A percentile compares a stretch with the other conserved stretches of the same genome.
phyloP scores from a whole-genome alignment of 192 early-diverging fungal genomes.

The Gaertneriomyces semiglobifer region DNA sequence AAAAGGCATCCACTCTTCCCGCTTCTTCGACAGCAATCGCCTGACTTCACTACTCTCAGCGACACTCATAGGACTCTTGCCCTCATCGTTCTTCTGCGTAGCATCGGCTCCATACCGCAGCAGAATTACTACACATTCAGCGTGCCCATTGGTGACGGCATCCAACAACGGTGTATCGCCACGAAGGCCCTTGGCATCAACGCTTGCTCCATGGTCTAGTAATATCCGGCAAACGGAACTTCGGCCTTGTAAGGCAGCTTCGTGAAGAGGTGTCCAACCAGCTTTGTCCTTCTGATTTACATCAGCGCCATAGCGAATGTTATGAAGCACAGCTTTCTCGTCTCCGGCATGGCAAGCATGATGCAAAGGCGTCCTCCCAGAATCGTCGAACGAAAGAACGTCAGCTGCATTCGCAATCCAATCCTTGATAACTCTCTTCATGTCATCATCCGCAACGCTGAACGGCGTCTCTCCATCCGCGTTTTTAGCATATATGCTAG shows the following conservation, averaged over 20 bases:
- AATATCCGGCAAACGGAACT: conserved; percentile 32
- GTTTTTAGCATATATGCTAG: conserved; percentile 39
- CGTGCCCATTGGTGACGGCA: conserved; percentile 33
- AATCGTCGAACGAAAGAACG: conserved; percentile 33
- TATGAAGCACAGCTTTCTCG: conserved; percentile 24
- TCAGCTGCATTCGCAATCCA: conserved; percentile 42
- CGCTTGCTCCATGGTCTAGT: conserved; percentile 44
- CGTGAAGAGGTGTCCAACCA: conserved; percentile 52
- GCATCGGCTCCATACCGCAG: conserved; percentile 48
- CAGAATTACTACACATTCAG: conserved; percentile 28
- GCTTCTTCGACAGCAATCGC: conserved; percentile 23
- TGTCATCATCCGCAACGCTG: conserved; percentile 36
- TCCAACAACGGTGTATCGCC: conserved; percentile 46
- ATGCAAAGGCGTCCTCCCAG: conserved; percentile 47
- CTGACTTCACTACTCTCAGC: not conserved
- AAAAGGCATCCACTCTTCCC: conserved; percentile 19
- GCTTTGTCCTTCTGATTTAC: conserved; percentile 39
- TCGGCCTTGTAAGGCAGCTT: conserved; percentile 40
- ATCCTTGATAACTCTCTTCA: conserved; percentile 33
- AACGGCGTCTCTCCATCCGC: conserved; percentile 44
- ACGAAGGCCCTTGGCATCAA: conserved; percentile 32
- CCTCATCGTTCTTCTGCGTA: conserved; percentile 15
- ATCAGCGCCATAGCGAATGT: conserved; percentile 47
- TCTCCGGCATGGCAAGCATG: conserved; percentile 33
- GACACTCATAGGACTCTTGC: conserved; percentile 29